Conservation (phyloP, 1,284 basidiomycete genomes). For the Austroboletus novae-zelandiae region DNA sequence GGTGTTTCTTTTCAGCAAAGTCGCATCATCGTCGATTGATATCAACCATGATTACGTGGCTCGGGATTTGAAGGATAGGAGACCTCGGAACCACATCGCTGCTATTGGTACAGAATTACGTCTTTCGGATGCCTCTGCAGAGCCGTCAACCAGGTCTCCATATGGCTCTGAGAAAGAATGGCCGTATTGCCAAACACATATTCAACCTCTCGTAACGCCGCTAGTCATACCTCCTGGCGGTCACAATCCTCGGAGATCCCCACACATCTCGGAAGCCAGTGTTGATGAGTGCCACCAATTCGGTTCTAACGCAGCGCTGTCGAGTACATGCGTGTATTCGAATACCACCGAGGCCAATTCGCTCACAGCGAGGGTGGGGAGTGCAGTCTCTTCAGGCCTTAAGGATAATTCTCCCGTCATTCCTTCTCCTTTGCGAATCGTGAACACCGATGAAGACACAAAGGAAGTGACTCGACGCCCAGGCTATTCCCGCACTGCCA, state of each 20-base stretch:
- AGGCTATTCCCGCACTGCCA: not conserved
- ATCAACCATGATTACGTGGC: not conserved
- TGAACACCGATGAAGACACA: not conserved
- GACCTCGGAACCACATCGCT: not conserved
- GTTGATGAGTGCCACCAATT: not conserved
- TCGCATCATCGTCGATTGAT: not conserved
- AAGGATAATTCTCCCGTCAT: not conserved
- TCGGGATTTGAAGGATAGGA: not conserved
- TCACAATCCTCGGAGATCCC: not conserved
- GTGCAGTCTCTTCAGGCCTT: not conserved
- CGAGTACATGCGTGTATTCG: not conserved
- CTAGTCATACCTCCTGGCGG: not conserved
- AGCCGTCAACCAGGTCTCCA: not conserved
- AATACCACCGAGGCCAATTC: not conserved
- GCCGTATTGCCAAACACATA: not conserved
- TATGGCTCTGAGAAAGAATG: not conserved
- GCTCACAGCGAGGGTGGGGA: not conserved
- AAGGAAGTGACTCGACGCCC: not conserved
- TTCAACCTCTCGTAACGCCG: not conserved
- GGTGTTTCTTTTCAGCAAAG: conserved; percentile 10
- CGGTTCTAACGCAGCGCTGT: not conserved
- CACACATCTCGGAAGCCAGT: not conserved
- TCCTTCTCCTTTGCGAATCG: conserved; percentile 1
- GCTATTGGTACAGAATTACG: not conserved
- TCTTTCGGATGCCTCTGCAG: not conserved